phyloP scores from a whole-genome alignment of 179 eudicot genomes.

The Beta lomatogona region DNA sequence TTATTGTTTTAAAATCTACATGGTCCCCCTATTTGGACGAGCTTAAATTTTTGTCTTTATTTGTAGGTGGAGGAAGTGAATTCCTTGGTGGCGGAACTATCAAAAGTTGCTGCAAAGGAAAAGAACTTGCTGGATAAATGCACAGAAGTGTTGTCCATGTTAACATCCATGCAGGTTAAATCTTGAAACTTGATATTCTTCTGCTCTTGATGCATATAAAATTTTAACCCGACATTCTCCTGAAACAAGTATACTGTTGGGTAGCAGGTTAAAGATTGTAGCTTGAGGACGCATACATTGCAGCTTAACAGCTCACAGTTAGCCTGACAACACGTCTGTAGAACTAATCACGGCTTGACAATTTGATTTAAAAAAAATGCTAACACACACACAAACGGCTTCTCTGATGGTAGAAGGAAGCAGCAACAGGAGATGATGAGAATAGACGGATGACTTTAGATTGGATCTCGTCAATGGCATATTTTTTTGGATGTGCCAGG shows the following conservation, averaged over 20 bases:
- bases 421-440: slow-evolving; percentile 32
- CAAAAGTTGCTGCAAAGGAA: slow-evolving; percentile 64
- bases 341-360: slow-evolving; percentile 60
- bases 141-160: slow-evolving; percentile 63
- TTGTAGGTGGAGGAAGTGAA: slow-evolving; percentile 79
- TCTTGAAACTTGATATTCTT: not conserved
- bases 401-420: slow-evolving; percentile 30
- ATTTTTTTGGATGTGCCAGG: slow-evolving; percentile 36
- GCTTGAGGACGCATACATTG: slow-evolving; percentile 82
- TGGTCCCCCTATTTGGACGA: not conserved
- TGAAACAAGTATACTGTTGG: not conserved
- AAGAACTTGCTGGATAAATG: slow-evolving; percentile 59
- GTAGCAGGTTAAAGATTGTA: slow-evolving; percentile 80
- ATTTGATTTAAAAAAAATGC: slow-evolving; percentile 25
- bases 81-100: slow-evolving; percentile 66
- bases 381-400: slow-evolving; percentile 30
- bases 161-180: slow-evolving; percentile 72
- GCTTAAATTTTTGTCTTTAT: not conserved
- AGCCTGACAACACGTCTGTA: slow-evolving; percentile 67
- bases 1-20: no score
- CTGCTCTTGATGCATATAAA: not conserved
- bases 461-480: slow-evolving; percentile 24
- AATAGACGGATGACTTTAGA: slow-evolving; percentile 30
- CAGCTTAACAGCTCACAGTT: slow-evolving; percentile 67
- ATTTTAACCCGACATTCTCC: not conserved